Evolutionary conservation across 257 asterid genomes (phyloP).

Genomic region (Nicotiana sylvestris): DNA sequence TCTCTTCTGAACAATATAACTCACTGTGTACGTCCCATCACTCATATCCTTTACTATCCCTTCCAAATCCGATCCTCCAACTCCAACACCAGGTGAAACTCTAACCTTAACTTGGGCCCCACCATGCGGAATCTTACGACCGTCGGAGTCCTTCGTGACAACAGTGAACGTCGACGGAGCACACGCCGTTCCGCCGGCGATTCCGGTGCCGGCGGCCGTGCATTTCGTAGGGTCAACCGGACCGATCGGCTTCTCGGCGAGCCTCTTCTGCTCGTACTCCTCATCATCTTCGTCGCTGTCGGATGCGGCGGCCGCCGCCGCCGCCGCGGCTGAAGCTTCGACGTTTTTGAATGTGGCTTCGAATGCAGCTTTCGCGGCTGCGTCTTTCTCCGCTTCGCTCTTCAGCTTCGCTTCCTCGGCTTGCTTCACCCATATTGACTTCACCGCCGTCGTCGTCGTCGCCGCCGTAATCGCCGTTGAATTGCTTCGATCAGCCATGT

Average conservation of each 20-base stretch:
- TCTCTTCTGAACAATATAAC: slow-evolving; percentile 82
- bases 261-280: slow-evolving; percentile 41
- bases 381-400: slow-evolving; percentile 89
- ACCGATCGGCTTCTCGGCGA: slow-evolving; percentile 54
- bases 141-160: slow-evolving; percentile 74
- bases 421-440: slow-evolving; percentile 95
- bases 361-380: slow-evolving; percentile 98
- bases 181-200: slow-evolving; percentile 93
- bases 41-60: slow-evolving; percentile 91
- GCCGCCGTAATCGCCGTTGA: slow-evolving; percentile 18
- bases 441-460: slow-evolving; percentile 29
- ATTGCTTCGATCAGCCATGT: slow-evolving; percentile 73
- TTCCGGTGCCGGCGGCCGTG: slow-evolving; percentile 90
- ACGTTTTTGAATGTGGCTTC: slow-evolving; percentile 85
- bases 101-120: slow-evolving; percentile 78
- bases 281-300: slow-evolving; percentile 61
- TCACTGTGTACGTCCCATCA: slow-evolving; percentile 82
- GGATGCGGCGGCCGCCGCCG: slow-evolving; percentile 30
- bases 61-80: slow-evolving; percentile 78
- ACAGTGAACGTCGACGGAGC: slow-evolving; percentile 69
- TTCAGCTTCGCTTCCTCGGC: slow-evolving; percentile 95
- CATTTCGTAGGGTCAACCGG: slow-evolving; percentile 88
- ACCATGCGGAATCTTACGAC: slow-evolving; percentile 68
- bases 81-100: slow-evolving; percentile 81
- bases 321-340: slow-evolving; percentile 18